Conservation (phyloP, 2,329 filamentous ascomycete genomes). For the Colletotrichum cereale region DNA sequence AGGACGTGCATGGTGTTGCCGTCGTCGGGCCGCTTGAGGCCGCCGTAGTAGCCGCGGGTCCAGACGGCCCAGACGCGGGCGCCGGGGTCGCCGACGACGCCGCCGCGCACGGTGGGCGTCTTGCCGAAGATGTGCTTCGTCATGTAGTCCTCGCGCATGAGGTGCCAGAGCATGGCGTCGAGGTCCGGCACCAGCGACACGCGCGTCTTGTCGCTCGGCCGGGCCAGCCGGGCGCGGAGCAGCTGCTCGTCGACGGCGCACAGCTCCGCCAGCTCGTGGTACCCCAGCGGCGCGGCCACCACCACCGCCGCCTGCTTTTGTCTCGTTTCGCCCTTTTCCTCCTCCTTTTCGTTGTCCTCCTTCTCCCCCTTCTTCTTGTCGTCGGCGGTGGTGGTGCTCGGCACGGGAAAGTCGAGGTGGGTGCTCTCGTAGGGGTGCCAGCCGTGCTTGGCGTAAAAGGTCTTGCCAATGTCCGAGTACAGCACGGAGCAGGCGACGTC, state of each 20-base stretch:
- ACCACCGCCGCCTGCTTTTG: no score
- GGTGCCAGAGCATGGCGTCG: slow-evolving; percentile 80
- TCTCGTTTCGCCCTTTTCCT: not conserved
- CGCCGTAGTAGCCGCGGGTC: slow-evolving; percentile 74
- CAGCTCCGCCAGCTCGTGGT: slow-evolving; percentile 70
- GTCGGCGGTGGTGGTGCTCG: slow-evolving; percentile 39
- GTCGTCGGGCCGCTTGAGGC: slow-evolving; percentile 63
- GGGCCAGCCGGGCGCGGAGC: slow-evolving; percentile 66
- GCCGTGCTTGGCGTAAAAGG: slow-evolving; percentile 81
- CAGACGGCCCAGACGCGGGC: slow-evolving; percentile 80
- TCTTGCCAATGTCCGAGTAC: slow-evolving; percentile 88
- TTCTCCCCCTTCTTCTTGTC: not conserved
- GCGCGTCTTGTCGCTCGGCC: slow-evolving; percentile 57
- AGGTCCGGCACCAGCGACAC: slow-evolving; percentile 78
- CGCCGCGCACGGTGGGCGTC: slow-evolving; percentile 75
- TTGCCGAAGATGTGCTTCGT: slow-evolving; percentile 70
- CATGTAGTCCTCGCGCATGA: slow-evolving; percentile 85
- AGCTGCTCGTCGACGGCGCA: slow-evolving; percentile 74
- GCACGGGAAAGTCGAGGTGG: slow-evolving; percentile 74
- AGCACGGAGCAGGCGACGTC: slow-evolving; percentile 77
- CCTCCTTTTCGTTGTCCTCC: not conserved
- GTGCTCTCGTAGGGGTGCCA: slow-evolving; percentile 82
- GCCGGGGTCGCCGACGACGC: slow-evolving; percentile 67
- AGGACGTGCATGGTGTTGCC: slow-evolving; percentile 79
- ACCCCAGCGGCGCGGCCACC: slow-evolving; percentile 62